Percentiles rank a stretch among this genome's conserved stretches.
phyloP scores from a whole-genome alignment of 768 basidiomycete species.

The Lentinula lateritia region DNA sequence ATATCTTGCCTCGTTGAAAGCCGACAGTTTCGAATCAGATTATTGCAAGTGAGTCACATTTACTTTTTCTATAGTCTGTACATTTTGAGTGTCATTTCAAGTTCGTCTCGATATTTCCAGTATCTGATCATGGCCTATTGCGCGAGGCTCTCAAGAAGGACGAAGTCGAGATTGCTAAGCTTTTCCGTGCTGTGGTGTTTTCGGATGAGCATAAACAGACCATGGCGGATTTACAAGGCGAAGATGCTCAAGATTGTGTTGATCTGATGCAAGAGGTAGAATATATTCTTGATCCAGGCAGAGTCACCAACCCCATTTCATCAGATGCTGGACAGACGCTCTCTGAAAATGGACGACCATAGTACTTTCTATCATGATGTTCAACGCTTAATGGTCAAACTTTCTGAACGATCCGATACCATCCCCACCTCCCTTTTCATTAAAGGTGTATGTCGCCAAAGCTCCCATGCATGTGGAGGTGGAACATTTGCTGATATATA shows the following conservation, averaged over 20 bases:
- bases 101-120: constrained; percentile 9
- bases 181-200: constrained; percentile 6
- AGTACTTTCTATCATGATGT: constrained; percentile 9
- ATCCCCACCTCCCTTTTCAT: constrained; percentile 14
- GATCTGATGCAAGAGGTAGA: constrained; percentile 16
- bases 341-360: constrained; percentile 1
- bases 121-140: constrained; percentile 11
- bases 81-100: not conserved
- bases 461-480: constrained; percentile 8
- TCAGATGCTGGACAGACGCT: constrained; percentile 15
- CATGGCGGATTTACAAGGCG: constrained; percentile 12
- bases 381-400: constrained; percentile 11
- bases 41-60: constrained; percentile 10
- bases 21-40: constrained; percentile 12
- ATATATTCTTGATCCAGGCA: not conserved
- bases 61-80: not conserved
- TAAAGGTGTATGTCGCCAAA: constrained; percentile 6
- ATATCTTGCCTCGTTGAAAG: constrained; percentile 16
- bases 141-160: constrained; percentile 15
- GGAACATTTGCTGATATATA: constrained; percentile 17
- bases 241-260: constrained; percentile 14
- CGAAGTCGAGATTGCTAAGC: constrained; percentile 10
- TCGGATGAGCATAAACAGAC: constrained; percentile 9
- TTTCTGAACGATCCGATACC: constrained; percentile 8
- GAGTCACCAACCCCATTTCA: not conserved